Evolutionary conservation across 345 rosid genomes (phyloP), one percentile per base, ranked within the genome.

Genomic region (Brassica rapa): DNA sequence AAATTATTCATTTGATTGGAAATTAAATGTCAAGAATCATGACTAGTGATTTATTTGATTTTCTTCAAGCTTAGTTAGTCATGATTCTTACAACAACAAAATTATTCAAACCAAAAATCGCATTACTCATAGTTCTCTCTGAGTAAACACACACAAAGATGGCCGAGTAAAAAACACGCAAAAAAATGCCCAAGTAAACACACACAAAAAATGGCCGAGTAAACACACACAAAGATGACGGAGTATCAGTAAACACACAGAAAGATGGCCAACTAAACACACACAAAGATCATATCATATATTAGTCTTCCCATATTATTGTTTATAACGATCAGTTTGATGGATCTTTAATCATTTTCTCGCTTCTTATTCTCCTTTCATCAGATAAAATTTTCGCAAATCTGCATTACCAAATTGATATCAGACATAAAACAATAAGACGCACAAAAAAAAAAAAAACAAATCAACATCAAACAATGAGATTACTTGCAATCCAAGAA

Each of bases 381-480:
- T 73, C 82, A 0, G 95, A 90, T 0, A 88, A 86, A 21, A 68
- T 23, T 66, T 85, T 79, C 0, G 95, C 95, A 46, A 82, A 82
- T 74, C 91, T 90, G 73, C 77, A 67, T 61, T 49, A 61, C 62
- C 35, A 25, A 66, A 15, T 14, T 30, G 33, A 63, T 8, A 63
- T 32, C 46, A 15, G 0, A 15, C 46, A 63, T 32, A 25, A 15
- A 8, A 32, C 46, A 10, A 25, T 15, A 62, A 61, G 2, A 60
- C 6, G 19, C 16, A 12, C 15, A 19, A 19, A 19, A 5, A n/a
- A n/a, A n/a, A 25, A 0, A 59, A 59, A 24, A 59, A 19, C 21
- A 19, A 59, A 9, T 19, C 21, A 19, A 19, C 21, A 19, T 19
- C 21, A 19, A 19, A 19, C 21, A 19, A 29, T 39, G 46, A 9